A percentile compares a stretch with the other conserved stretches of the same genome.
phyloP scores from a whole-genome alignment of 371 early-diverging fungal genomes.

The Actinomucor elegans region DNA sequence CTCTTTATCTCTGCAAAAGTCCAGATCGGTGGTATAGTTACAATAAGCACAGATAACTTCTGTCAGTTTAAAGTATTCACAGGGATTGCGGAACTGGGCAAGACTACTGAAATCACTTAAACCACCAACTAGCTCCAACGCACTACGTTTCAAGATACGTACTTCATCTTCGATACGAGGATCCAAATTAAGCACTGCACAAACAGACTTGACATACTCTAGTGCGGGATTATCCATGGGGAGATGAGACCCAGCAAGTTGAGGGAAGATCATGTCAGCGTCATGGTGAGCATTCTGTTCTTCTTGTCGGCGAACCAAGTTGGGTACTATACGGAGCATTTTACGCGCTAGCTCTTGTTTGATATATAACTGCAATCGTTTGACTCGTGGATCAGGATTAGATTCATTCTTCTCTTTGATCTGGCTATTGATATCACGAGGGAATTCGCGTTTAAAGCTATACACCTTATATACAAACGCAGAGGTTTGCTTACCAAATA shows the following conservation, averaged over 20 bases:
- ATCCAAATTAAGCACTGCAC: slow-evolving; percentile 77
- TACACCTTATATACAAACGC: slow-evolving; percentile 22
- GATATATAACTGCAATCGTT: slow-evolving; percentile 42
- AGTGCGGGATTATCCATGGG: slow-evolving; percentile 64
- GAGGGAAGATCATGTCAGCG: slow-evolving; percentile 59
- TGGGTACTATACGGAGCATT: slow-evolving; percentile 38
- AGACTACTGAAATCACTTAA: slow-evolving; percentile 79
- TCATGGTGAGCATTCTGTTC: slow-evolving; percentile 7
- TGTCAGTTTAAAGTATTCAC: slow-evolving; percentile 71
- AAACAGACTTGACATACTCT: slow-evolving; percentile 77
- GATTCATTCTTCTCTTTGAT: slow-evolving; percentile 11
- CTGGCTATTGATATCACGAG: slow-evolving; percentile 13
- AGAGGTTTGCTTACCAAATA: slow-evolving; percentile 51
- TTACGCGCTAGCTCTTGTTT: slow-evolving; percentile 48
- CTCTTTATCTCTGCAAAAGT: slow-evolving; percentile 84
- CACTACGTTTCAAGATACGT: slow-evolving; percentile 73
- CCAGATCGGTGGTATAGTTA: slow-evolving; percentile 79
- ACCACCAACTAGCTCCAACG: slow-evolving; percentile 65
- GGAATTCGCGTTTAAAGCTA: slow-evolving; percentile 11
- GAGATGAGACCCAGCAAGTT: slow-evolving; percentile 69
- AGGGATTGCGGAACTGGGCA: slow-evolving; percentile 78
- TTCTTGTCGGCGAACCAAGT: slow-evolving; percentile 27
- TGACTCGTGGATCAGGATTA: slow-evolving; percentile 18
- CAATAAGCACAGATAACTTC: slow-evolving; percentile 90
- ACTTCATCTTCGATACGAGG: slow-evolving; percentile 57